Evolutionary conservation across 768 basidiomycete species (phyloP).

Genomic region (Mycena sanguinolenta): DNA sequence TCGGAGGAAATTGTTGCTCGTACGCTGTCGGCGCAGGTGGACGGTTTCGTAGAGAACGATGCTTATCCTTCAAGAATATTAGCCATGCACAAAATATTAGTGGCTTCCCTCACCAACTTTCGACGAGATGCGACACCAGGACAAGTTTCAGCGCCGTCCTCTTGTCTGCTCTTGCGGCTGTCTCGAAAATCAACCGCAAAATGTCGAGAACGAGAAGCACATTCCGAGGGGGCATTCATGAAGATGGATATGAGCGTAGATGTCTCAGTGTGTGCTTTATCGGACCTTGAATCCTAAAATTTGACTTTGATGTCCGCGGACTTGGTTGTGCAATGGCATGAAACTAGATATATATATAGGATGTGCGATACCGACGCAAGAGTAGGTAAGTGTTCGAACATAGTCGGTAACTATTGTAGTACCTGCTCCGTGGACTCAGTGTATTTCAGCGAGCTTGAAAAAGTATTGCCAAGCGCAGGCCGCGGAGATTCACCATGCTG

Average conservation of each 20-base stretch:
- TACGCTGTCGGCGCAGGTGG: conserved; percentile 47
- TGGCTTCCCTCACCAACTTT: conserved; percentile 48
- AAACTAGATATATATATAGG: neutral
- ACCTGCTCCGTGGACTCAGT: no score
- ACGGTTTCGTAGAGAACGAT: conserved; percentile 52
- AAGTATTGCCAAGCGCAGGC: no score
- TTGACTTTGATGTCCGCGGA: conserved; percentile 21
- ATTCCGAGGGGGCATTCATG: conserved; percentile 27
- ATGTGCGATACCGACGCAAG: neutral
- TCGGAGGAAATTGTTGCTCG: conserved; percentile 51
- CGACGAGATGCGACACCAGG: conserved; percentile 46
- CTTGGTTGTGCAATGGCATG: conserved; percentile 2
- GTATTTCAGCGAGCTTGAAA: no score
- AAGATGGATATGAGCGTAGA: neutral
- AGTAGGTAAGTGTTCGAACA: neutral
- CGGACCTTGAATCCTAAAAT: conserved; percentile 12
- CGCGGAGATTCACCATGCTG: no score
- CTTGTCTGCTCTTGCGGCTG: conserved; percentile 46
- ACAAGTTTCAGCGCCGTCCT: conserved; percentile 49
- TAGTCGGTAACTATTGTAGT: neutral
- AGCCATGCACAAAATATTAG: neutral
- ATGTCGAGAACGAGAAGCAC: conserved; percentile 52
- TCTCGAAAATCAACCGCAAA: conserved; percentile 52
- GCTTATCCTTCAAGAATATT: conserved; percentile 47
- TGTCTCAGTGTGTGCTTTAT: neutral